Base-by-base conservation (phyloP, 768 basidiomycete species). In the Phaeotremella skinneri region DNA sequence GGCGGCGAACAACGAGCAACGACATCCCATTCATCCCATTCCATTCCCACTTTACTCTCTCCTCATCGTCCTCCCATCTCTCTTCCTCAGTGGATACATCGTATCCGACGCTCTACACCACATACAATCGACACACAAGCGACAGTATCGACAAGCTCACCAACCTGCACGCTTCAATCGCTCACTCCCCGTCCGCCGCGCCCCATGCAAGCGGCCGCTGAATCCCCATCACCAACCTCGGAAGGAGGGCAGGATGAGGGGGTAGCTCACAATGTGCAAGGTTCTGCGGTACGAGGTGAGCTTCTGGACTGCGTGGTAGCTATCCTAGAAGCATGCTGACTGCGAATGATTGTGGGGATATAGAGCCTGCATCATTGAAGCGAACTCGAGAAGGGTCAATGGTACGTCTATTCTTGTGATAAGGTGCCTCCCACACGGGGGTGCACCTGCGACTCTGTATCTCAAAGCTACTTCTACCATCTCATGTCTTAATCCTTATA, bases 341-440 rank as follows among this genome's bases (percentile, higher is more conserved):
- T 13, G 11, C 47, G 17, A 17, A 7, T 37, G 45, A 48, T 20
- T 21, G 20, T 48, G 45, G 7, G 45, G 11, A 7, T 29, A 29
- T 37, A 30, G 55, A 56, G 29, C 13, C 47, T 34, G 53, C 31
- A 17, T 55, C 58, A 14, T 48, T 72, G 41, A 72, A 72, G 45
- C 64, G 70, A 23, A 59, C 53, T 7, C 34, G 70, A 37, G 70
- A 72, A 50, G 66, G 66, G 16, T 72, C 70, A 4, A n/a, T 63
- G 34, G 70, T 72, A 32, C 53, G 70, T 69, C 17, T 21, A 39
- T 48, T 21, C 47, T 23, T 13, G 37, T 48, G 45, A 21, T 25
- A 25, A 48, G n/a, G 45, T 41, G 37, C 13, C n/a, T 13, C n/a
- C n/a, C 45, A 48, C 9, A 6, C 45, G 20, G 26, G 45, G 45